These are phyloP conservation scores for Ogataea henricii DNA, from an alignment of 805 yeast species.

Conservation along the genomic window DNA sequence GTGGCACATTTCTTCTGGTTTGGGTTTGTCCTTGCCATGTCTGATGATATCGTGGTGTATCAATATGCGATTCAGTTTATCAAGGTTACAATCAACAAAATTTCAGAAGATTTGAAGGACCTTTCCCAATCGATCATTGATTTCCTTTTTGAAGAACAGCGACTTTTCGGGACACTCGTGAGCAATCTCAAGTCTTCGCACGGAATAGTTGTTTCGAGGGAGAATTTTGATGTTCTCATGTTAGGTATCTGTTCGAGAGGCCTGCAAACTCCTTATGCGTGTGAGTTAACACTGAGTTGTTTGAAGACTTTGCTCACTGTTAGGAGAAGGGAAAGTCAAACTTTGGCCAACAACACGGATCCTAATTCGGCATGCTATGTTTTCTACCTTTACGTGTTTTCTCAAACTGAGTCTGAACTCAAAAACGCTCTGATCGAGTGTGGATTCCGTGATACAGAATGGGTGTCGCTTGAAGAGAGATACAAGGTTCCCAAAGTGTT, in stretches of 20 bases:
- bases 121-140: slow-evolving; percentile 32
- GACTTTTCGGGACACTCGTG: slow-evolving; percentile 44
- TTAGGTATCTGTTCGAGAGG: slow-evolving; percentile 56
- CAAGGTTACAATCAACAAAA: slow-evolving; percentile 37
- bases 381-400: slow-evolving; percentile 35
- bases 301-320: slow-evolving; percentile 45
- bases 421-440: slow-evolving; percentile 34
- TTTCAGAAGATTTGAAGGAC: slow-evolving; percentile 34
- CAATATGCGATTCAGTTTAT: slow-evolving; percentile 38
- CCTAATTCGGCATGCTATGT: slow-evolving; percentile 35
- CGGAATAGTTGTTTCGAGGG: slow-evolving; percentile 40
- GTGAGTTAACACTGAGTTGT: slow-evolving; percentile 48
- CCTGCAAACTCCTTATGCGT: slow-evolving; percentile 56
- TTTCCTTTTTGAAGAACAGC: slow-evolving; percentile 34
- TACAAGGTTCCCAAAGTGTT: slow-evolving; percentile 40
- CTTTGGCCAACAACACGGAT: slow-evolving; percentile 15
- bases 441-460: slow-evolving; percentile 36
- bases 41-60: slow-evolving; percentile 31
- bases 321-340: slow-evolving; percentile 38
- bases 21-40: slow-evolving; percentile 27
- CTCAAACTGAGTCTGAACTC: slow-evolving; percentile 41
- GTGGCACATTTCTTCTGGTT: slow-evolving; percentile 54
- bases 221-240: slow-evolving; percentile 55
- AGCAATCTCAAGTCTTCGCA: slow-evolving; percentile 44
- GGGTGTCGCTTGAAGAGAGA: slow-evolving; percentile 34